Percentiles rank a stretch among this genome's conserved stretches.
These are phyloP conservation scores for Cyberlindnera sargentensis DNA, from an alignment of 805 yeast species.

Conservation along the genomic window DNA sequence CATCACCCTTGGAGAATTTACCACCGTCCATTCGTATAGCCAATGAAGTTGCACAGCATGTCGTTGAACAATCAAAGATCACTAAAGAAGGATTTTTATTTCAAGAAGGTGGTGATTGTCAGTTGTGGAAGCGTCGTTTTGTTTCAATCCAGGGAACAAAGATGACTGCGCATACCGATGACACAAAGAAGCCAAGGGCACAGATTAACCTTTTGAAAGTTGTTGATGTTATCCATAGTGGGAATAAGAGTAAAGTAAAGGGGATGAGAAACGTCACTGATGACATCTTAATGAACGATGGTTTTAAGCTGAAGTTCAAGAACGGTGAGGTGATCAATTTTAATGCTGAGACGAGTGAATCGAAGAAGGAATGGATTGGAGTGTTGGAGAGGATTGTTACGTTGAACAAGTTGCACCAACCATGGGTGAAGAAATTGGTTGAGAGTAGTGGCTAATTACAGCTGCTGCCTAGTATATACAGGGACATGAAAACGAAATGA, in stretches of 20 bases:
- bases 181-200: conserved; percentile 61
- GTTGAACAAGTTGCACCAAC: conserved; percentile 51
- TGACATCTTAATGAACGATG: conserved; percentile 57
- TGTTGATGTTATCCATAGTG: conserved; percentile 29
- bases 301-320: conserved; percentile 67
- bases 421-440: conserved; percentile 47
- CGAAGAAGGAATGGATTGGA: conserved; percentile 60
- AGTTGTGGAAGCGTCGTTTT: conserved; percentile 60
- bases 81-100: conserved; percentile 61
- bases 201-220: conserved; percentile 71
- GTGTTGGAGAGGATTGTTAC: conserved; percentile 49
- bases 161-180: conserved; percentile 70
- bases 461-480: too few species aligned
- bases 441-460: conserved; percentile 6
- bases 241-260: conserved; percentile 18
- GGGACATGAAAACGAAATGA: too few species aligned
- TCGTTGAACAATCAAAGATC: conserved; percentile 28
- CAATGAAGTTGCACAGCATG: conserved; percentile 33
- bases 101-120: conserved; percentile 91
- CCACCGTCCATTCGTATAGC: conserved; percentile 64
- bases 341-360: conserved; percentile 67
- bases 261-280: conserved; percentile 60
- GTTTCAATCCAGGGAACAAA: conserved; percentile 68
- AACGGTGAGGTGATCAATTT: conserved; percentile 81
- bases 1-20: conserved; percentile 49